phyloP scores from a whole-genome alignment of 169 alveolate species.

The Hepatocystis sp. region DNA sequence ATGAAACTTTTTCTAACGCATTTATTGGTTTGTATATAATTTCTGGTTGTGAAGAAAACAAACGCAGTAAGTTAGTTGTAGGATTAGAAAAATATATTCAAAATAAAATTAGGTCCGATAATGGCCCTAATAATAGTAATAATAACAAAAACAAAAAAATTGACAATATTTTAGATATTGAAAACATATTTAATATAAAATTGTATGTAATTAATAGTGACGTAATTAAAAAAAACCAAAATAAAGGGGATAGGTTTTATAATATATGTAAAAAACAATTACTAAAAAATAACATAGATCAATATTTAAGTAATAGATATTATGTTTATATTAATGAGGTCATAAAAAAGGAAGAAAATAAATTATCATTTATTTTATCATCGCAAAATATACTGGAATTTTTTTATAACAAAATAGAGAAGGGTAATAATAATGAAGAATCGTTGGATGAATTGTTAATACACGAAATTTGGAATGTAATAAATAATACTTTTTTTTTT shows the following conservation, averaged over 20 bases:
- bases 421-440: not conserved
- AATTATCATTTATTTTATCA: slow-evolving; percentile 23
- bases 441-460: slow-evolving; percentile 5
- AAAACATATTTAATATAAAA: slow-evolving; percentile 3
- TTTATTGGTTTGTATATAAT: slow-evolving; percentile 18
- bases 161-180: not conserved
- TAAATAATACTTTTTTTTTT: slow-evolving; percentile 18
- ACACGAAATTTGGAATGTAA: slow-evolving; percentile 31
- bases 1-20: slow-evolving; percentile 1
- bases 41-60: too few relatives aligned
- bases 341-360: not conserved
- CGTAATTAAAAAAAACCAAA: not conserved
- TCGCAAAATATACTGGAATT: slow-evolving; percentile 35
- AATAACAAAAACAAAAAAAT: too few relatives aligned
- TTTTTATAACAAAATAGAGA: slow-evolving; percentile 11
- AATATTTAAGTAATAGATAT: slow-evolving; percentile 25
- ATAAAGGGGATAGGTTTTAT: not conserved
- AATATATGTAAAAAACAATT: slow-evolving; percentile 15
- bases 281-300: not conserved
- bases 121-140: not conserved
- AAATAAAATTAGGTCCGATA: not conserved
- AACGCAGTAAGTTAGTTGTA: too few relatives aligned
- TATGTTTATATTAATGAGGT: slow-evolving; percentile 40
- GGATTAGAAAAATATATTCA: slow-evolving; percentile 15
- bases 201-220: slow-evolving; percentile 15